Evolutionary conservation across 805 yeast genomes (phyloP), one percentile per base, ranked within the genome.

Genomic region (Metschnikowia lachancei): DNA sequence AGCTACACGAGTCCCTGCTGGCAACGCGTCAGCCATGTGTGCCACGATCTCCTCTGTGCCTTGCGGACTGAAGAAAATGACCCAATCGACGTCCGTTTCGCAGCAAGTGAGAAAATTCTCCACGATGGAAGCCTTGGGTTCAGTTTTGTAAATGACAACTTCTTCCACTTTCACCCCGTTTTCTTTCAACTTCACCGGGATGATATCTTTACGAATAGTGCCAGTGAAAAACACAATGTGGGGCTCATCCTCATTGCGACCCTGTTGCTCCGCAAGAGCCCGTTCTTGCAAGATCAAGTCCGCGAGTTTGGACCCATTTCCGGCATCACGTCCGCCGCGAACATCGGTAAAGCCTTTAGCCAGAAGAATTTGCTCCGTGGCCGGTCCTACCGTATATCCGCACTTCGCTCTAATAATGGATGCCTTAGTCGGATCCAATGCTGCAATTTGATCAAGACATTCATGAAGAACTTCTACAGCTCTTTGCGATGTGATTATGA

Each of bases 341-440:
- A 92, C 76, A 49, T 80, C 77, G 1, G 46, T 58, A 60, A 90
- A 92, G 0, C 96, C 97, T 26, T 81, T 63, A 6, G 70, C 67
- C 2, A 60, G 49, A 11, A 92, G 63, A 14, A 85, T 79, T 13
- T 70, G 68, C 16, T 76, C 77, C 0, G 98, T 92, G 0, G 96
- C 90, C 1, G 96, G 96, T 0, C 98, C 98, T 5, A 92, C 97
- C 0, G 97, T 88, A 59, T 82, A 92, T 0, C 85, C 83, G 0
- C 82, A 78, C 55, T 81, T 81, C 3, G 52, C 44, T 6, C 78
- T 60, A 1, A 82, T 66, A 0, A 40, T 44, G 2, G 43, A 29
- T 3, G 7, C 60, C 31, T 33, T 34, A 12, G 31, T 41, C 5
- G 54, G 45, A 48, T 60, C 36, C 38, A 34, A 8, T 39, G 50